Base-by-base conservation (phyloP, 2,329 filamentous ascomycete genomes). In the Ascocoryne sarcoides region DNA sequence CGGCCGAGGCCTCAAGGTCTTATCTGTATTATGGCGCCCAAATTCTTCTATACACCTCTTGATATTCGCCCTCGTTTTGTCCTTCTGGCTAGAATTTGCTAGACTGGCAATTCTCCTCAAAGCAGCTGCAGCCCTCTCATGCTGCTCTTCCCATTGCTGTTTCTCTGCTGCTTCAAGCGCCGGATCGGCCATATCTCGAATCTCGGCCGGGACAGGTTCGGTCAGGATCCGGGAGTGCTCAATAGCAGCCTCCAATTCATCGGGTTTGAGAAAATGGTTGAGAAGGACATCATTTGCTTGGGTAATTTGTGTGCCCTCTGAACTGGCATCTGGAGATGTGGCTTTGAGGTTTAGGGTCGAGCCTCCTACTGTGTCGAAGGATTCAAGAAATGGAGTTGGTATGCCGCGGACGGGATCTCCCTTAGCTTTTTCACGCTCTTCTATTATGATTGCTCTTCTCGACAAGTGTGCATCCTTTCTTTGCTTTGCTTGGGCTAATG, bases 1-100 rank as follows among this genome's bases (percentile, higher is more conserved):
- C 19, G 55, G 43, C 39, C 55, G 50, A 18, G 57, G 77, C 17
- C 73, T 71, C 20, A 98, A 72, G 3, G 65, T 60, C 7, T 62
- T 55, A 62, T 98, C 92, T 1, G 92, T 98, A 53, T 82, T 78
- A 69, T 98, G 92, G 36, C 92, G 79, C 36, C 92, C 92, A 57
- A 98, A 95, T 2, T 78, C 81, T 45, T 89, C 76, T 50, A 98
- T 75, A 62, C 89, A 93, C 46, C 87, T 80, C 52, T 80, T 74
- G 52, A 90, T 82, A 60, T 95, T 95, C 58, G 84, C 78, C 52
- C 88, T 81, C 53, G 81, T 79, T 38, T 78, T 76, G 56, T 95
- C 86, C 62, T 83, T 82, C 51, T 76, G 79, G 61, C 76, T 90
- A 53, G 79, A 82, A 56, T 93, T 88, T 30, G 74, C 72, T 40